Evolutionary conservation across 2,329 filamentous ascomycete genomes (phyloP).

Genomic region (Sporothrix humicola): DNA sequence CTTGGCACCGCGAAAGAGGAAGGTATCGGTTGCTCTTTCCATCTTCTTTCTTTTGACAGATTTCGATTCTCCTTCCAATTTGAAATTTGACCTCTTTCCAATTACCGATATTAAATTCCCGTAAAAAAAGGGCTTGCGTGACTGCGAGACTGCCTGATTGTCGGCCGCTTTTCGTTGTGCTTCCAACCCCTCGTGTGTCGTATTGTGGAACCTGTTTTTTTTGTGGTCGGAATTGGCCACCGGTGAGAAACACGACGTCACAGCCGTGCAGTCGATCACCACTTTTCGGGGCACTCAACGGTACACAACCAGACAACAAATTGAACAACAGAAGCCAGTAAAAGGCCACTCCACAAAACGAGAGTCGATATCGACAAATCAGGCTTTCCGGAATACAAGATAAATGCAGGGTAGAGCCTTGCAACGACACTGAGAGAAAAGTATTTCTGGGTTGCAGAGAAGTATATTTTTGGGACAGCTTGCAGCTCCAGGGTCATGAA

Average conservation of each 20-base stretch:
- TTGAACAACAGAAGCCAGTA: background rate
- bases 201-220: slow-evolving; percentile 26
- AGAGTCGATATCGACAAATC: slow-evolving; percentile 9
- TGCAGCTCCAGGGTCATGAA: no score
- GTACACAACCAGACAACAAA: background rate
- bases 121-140: slow-evolving; percentile 16
- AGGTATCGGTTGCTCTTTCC: slow-evolving; percentile 6
- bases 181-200: background rate
- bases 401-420: slow-evolving; percentile 17
- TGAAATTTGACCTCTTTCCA: background rate
- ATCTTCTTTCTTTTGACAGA: background rate
- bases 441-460: background rate
- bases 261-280: slow-evolving; percentile 19
- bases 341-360: background rate
- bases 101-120: background rate
- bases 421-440: background rate
- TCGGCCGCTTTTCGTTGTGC: background rate
- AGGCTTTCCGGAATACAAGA: background rate
- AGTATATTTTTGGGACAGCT: background rate
- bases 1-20: background rate
- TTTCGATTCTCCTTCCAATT: no score
- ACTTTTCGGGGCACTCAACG: background rate
- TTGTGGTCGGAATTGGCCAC: slow-evolving; percentile 39
- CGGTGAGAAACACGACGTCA: slow-evolving; percentile 39
- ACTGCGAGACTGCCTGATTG: background rate